Base-by-base conservation (phyloP, 352 stramenopile species). In the Phytophthora meadii region DNA sequence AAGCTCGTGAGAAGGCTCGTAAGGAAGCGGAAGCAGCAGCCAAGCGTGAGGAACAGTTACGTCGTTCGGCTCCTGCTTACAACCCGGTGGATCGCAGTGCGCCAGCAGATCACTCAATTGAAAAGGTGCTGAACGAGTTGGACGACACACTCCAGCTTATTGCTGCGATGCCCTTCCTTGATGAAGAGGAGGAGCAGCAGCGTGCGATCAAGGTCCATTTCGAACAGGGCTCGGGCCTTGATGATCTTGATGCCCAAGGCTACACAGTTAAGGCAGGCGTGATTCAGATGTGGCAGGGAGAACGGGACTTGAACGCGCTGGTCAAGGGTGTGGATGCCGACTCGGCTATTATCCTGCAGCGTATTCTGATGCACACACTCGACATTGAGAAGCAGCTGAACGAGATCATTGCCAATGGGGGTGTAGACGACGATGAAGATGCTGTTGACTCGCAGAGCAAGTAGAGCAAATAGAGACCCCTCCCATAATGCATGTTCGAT, bases 121-220 rank as follows among this genome's bases (percentile, higher is more conserved):
- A 92, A 59, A 65, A 60, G 8, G 22, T 88, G n/a, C 67, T 90
- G 27, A 78, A 75, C 37, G 81, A 92, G 25, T 48, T 90, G n/a
- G 79, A 90, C 40, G 80, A 92, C 27, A 68, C 77, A n/a, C 74
- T 92, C 49, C 68, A 90, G 54, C 74, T 92, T 49, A 88, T 92
- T 47, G 81, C 84, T 14, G 84, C 84, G 4, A 73, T 92, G 65
- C 84, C 84, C 40, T 81, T 72, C 40, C 77, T 92, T 67, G 84
- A 89, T 55, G 78, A 88, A 24, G 76, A 89, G 36, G 84, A 92
- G 48, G 78, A 89, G 51, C 68, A 74, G 56, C 72, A 84, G 40
- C 27, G 47, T 24, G 65, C 47, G 27, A 71, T 87, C 28, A 73
- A 75, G 39, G 70, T 76, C 45, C 83, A 89, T 64, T 92, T 89